Base-by-base conservation (phyloP, 2,329 filamentous ascomycete genomes). In the Botrytis aclada region DNA sequence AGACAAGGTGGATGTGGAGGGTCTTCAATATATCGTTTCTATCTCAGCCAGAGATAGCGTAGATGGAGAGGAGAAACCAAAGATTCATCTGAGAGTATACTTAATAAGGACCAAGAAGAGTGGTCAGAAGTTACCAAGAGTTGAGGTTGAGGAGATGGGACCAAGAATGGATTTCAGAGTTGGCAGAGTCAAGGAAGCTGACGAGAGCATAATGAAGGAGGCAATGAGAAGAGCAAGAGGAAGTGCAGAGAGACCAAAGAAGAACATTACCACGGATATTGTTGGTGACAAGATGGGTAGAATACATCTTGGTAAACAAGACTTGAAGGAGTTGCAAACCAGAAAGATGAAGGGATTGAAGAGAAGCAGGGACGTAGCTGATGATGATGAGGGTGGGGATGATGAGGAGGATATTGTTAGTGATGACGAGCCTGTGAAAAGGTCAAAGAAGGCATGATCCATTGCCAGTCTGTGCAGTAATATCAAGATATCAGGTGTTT, bases 271-370 rank as follows among this genome's bases (percentile, higher is more conserved):
- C 71, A 97, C 93, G 73, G 95, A 98, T 82, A 84, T 90, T 61
- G 94, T 99, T 84, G 96, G 96, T 81, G 96, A 99, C 84, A 98
- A 98, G 90, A 87, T 98, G 76, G 96, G 95, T 76, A 91, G 94
- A 78, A 92, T 99, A 76, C 96, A 99, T 82, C 84, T 97, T 74
- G 94, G 93, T 80, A 94, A 92, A 85, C 94, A 98, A 84, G 94
- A 99, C 84, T 87, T 99, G 74, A 87, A 86, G 80, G 88, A 92
- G 79, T 83, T 99, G 83, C 96, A 99, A 86, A 97, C 95, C 70
- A 91, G 96, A 81, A 99, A 99, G 89, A 98, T 99, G 95, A 99
- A 99, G 90, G 96, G 95, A 77, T 83, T 99, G 77, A 99, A 98
- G 89, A 88, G 96, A 77, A 90, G 88, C 76, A 89, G 93, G 71